A percentile compares a stretch with the other conserved stretches of the same genome.
These are phyloP conservation scores for Brettanomyces nanus DNA, from an alignment of 805 yeast genomes.

Conservation along the genomic window DNA sequence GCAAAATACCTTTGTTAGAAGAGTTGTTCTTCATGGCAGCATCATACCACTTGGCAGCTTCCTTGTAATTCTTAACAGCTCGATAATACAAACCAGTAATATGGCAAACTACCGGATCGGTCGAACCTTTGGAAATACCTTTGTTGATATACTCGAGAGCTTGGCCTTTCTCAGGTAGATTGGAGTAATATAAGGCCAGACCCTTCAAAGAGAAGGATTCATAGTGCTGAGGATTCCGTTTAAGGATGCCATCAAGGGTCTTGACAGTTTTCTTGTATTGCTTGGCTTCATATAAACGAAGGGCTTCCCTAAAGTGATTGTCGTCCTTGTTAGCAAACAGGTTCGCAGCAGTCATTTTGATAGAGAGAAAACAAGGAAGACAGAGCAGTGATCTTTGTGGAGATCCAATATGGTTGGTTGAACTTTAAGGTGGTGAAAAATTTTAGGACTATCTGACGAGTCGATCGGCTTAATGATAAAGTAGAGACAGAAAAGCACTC, in stretches of 20 bases:
- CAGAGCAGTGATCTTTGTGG: neutral
- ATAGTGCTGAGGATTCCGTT: conserved; percentile 67
- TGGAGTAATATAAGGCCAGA: conserved; percentile 47
- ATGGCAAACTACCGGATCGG: conserved; percentile 71
- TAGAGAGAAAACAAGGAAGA: too few relatives aligned
- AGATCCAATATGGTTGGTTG: neutral
- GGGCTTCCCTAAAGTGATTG: conserved; percentile 64
- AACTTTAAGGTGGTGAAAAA: neutral
- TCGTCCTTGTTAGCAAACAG: conserved; percentile 1
- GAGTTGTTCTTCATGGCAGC: conserved; percentile 73
- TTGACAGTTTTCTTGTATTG: conserved; percentile 84
- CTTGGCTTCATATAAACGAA: conserved; percentile 73
- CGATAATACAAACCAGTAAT: conserved; percentile 80
- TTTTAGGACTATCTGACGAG: too few relatives aligned
- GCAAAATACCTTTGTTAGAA: conserved; percentile 65
- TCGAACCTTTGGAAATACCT: conserved; percentile 51
- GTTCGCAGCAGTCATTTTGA: too few relatives aligned
- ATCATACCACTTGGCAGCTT: conserved; percentile 72
- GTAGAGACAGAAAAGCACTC: too few relatives aligned
- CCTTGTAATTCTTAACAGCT: conserved; percentile 55
- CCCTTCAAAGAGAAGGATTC: conserved; percentile 86
- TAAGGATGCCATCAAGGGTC: conserved; percentile 63
- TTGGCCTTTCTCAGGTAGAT: conserved; percentile 43
- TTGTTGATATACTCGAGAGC: conserved; percentile 53
- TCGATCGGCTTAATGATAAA: too few relatives aligned